These are phyloP conservation scores for Lolium rigidum DNA, from an alignment of 176 grass and related monocot genomes.

Conservation along the genomic window DNA sequence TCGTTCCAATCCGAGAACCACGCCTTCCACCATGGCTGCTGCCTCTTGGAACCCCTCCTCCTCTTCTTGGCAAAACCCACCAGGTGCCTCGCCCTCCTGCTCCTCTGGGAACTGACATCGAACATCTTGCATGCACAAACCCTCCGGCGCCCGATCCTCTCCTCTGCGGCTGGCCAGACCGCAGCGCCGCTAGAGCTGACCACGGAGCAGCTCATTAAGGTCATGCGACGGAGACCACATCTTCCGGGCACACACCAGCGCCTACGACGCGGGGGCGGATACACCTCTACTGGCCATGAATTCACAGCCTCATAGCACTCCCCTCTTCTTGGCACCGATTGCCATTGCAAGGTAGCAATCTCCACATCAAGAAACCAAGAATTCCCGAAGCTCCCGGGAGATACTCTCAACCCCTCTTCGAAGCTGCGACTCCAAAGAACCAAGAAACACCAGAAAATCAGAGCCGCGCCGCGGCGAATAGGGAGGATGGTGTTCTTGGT, in stretches of 20 bases:
- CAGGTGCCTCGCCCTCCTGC: slow-evolving; percentile 32
- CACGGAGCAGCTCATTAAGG: slow-evolving; percentile 69
- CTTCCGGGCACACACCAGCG: slow-evolving; percentile 33
- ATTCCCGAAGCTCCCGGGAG: background rate
- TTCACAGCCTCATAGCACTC: slow-evolving; percentile 45
- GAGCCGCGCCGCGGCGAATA: background rate
- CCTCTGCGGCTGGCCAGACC: slow-evolving; percentile 15
- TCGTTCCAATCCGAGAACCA: slow-evolving; percentile 68
- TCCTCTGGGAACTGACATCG: slow-evolving; percentile 51
- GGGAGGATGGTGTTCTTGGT: background rate
- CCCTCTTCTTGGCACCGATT: background rate
- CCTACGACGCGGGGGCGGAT: slow-evolving; percentile 12
- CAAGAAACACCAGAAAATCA: background rate
- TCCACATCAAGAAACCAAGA: slow-evolving; percentile 13
- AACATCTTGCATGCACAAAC: slow-evolving; percentile 47
- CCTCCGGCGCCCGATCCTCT: slow-evolving; percentile 34
- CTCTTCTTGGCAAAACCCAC: slow-evolving; percentile 53
- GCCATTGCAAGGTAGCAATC: slow-evolving; percentile 22
- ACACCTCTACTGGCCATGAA: slow-evolving; percentile 6
- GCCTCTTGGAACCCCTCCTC: slow-evolving; percentile 47
- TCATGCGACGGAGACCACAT: slow-evolving; percentile 48
- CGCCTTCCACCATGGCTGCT: slow-evolving; percentile 75
- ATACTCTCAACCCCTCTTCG: background rate
- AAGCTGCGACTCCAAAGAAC: background rate
- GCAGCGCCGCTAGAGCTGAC: slow-evolving; percentile 44